Evolutionary conservation across 768 basidiomycete species (phyloP).

Genomic region (Hericium coralloides): DNA sequence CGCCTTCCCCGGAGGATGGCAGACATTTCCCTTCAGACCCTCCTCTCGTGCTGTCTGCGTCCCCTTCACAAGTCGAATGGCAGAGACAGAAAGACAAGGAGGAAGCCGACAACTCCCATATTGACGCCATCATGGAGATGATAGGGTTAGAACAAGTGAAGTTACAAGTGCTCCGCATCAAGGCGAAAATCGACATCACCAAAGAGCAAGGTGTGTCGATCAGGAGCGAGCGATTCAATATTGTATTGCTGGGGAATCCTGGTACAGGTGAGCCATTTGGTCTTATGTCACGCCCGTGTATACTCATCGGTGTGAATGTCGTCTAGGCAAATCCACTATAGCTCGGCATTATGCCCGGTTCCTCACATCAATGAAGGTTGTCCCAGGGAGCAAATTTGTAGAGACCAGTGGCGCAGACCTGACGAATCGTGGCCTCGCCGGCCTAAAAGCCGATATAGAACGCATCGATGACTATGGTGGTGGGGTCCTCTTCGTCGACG

Average conservation of each 20-base stretch:
- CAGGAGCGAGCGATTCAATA: constrained; percentile 53
- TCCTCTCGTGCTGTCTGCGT: not conserved
- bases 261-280: constrained; percentile 47
- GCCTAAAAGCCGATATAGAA: constrained; percentile 40
- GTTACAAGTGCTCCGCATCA: constrained; percentile 44
- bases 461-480: constrained; percentile 42
- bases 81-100: constrained; percentile 44
- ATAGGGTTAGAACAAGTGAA: constrained; percentile 63
- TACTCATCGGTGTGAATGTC: not conserved
- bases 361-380: constrained; percentile 41
- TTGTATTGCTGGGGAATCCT: constrained; percentile 58
- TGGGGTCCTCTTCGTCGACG: constrained; percentile 61
- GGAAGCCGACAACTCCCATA: constrained; percentile 40
- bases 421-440: constrained; percentile 46
- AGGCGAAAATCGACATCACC: constrained; percentile 46
- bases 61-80: constrained; percentile 35
- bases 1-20: not conserved
- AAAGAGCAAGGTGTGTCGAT: constrained; percentile 43
- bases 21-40: not conserved
- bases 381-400: constrained; percentile 44
- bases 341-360: constrained; percentile 60
- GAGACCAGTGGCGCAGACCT: constrained; percentile 58
- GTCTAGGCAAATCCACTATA: constrained; percentile 59
- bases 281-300: not conserved
- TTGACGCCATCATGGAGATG: constrained; percentile 63